Base-by-base conservation (phyloP, 768 basidiomycete species). In the Tulasnella sp. region DNA sequence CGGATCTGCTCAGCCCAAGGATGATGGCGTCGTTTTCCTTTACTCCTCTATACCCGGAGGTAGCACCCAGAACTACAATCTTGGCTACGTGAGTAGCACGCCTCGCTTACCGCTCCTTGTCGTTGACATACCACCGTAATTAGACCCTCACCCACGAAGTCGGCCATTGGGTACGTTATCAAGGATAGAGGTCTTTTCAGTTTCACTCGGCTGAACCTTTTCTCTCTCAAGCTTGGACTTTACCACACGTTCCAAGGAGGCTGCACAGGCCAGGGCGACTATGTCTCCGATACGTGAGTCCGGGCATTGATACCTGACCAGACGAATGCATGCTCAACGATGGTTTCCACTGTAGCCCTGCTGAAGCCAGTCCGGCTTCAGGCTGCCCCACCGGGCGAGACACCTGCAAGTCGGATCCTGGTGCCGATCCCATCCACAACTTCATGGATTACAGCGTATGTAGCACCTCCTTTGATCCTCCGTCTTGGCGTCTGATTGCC, bases 171-270 rank as follows among this genome's bases (percentile, higher is more conserved):
- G 71, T 61, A n/a, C n/a, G n/a, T n/a, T n/a, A n/a, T n/a, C n/a
- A n/a, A n/a, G n/a, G n/a, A n/a, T n/a, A n/a, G n/a, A n/a, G n/a
- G n/a, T n/a, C n/a, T n/a, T n/a, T n/a, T n/a, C n/a, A n/a, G n/a
- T n/a, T n/a, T n/a, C n/a, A n/a, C n/a, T n/a, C n/a, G n/a, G n/a
- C n/a, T n/a, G n/a, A n/a, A n/a, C n/a, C n/a, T n/a, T n/a, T n/a
- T n/a, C n/a, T n/a, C n/a, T n/a, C n/a, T n/a, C n/a, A n/a, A n/a
- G n/a, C n/a, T 68, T 25, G 72, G 72, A 2, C 63, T 72, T 7
- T 70, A 69, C 59, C 71, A 74, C 62, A 72, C 71, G 2, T 75
- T 74, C 65, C 66, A 71, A 64, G 72, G 63, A 23, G 63, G 62
- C 32, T 65, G 65, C 61, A 23, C 53, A n/a, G 60, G 56, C 14